Evolutionary conservation across 441 rosid genomes (phyloP).

Genomic region (Hypseocharis bilobata): DNA sequence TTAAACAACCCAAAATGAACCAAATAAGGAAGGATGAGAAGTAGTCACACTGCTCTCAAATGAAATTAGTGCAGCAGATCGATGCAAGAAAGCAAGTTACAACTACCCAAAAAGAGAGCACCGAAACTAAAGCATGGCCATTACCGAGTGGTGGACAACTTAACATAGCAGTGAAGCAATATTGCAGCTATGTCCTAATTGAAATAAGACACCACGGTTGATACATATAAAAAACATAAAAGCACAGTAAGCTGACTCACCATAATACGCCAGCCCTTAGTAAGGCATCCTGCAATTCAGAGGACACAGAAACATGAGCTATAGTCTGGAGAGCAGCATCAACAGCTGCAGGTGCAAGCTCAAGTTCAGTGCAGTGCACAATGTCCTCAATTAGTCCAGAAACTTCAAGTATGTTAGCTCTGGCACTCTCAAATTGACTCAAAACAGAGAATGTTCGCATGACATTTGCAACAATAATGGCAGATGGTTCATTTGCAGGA

Average conservation of each 20-base stretch:
- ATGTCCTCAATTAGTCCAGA: constrained; percentile 75
- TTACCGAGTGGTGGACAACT: too few relatives aligned
- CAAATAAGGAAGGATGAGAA: neutral
- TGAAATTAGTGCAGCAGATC: neutral
- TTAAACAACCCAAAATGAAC: neutral
- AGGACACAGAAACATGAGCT: constrained; percentile 70
- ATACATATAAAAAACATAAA: constrained; percentile 4
- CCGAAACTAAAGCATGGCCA: neutral
- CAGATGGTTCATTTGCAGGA: constrained; percentile 80
- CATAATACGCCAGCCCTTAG: constrained; percentile 88
- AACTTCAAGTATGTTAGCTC: constrained; percentile 65
- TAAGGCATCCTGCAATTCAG: constrained; percentile 75
- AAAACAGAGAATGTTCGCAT: constrained; percentile 82
- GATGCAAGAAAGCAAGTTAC: neutral
- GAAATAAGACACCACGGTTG: neutral
- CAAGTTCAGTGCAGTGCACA: constrained; percentile 96
- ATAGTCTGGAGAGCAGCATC: constrained; percentile 88
- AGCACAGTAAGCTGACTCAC: constrained; percentile 34
- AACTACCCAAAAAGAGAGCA: neutral
- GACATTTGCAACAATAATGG: constrained; percentile 83
- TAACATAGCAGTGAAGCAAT: too few relatives aligned
- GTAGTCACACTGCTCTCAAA: neutral
- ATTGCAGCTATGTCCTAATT: too few relatives aligned
- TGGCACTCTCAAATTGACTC: constrained; percentile 89
- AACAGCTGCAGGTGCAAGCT: constrained; percentile 86